A percentile compares a stretch with the other conserved stretches of the same genome.
Evolutionary conservation across 306 rosid genomes (phyloP).

Genomic region (Senna tora): DNA sequence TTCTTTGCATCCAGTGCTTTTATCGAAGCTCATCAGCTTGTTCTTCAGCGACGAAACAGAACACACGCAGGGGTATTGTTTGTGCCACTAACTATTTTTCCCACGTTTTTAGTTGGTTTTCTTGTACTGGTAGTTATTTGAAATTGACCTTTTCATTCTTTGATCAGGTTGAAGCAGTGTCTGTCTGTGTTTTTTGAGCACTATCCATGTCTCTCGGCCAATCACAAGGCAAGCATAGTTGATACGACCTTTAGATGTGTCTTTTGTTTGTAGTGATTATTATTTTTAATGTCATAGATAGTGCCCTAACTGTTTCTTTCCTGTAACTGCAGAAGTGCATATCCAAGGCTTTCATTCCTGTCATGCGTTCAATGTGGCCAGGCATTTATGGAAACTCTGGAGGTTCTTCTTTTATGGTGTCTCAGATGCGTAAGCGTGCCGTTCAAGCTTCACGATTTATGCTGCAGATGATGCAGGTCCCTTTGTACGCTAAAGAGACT

Average conservation of each 20-base stretch:
- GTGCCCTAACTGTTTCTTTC: conserved; percentile 31
- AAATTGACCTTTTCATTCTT: conserved; percentile 25
- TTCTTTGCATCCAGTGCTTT: conserved; percentile 70
- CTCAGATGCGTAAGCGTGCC: conserved; percentile 86
- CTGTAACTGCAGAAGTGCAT: conserved; percentile 66
- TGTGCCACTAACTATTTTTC: background rate
- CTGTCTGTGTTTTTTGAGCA: conserved; percentile 92
- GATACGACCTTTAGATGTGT: conserved; percentile 28
- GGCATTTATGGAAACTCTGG: conserved; percentile 73
- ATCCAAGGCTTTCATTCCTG: conserved; percentile 78
- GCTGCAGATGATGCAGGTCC: conserved; percentile 93
- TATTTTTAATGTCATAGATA: background rate
- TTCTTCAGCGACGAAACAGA: conserved; percentile 64
- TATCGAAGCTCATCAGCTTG: conserved; percentile 74
- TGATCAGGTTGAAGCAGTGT: conserved; percentile 83
- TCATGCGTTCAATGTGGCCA: conserved; percentile 95
- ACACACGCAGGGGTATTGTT: conserved; percentile 62
- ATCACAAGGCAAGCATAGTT: conserved; percentile 68
- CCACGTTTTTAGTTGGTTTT: background rate
- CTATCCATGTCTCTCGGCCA: conserved; percentile 79
- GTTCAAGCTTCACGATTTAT: conserved; percentile 95
- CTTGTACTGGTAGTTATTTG: conserved; percentile 17
- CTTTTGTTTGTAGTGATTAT: background rate
- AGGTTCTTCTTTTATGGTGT: conserved; percentile 60
- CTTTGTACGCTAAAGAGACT: conserved; percentile 60